phyloP scores from a whole-genome alignment of 1,284 basidiomycete species.

The Cryptococcus sp. region DNA sequence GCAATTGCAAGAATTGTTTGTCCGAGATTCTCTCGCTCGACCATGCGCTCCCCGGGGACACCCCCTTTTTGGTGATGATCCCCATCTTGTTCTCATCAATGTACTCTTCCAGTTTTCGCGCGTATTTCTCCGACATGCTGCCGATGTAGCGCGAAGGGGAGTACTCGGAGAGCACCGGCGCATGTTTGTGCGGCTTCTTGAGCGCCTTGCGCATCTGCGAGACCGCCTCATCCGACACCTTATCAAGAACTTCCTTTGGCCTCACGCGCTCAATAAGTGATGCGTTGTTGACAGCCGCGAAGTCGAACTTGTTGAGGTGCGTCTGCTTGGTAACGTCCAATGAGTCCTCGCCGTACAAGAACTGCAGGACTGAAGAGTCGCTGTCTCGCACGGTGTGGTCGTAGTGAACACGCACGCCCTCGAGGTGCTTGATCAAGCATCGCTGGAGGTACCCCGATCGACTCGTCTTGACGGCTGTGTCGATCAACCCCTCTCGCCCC shows the following conservation, averaged over 20 bases:
- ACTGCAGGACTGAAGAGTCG: conserved; percentile 91
- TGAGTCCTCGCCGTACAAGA: conserved; percentile 94
- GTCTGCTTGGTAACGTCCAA: conserved; percentile 96
- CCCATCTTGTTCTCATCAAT: conserved; percentile 72
- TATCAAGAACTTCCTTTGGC: conserved; percentile 60
- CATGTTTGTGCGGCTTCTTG: conserved; percentile 64
- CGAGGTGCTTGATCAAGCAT: conserved; percentile 97
- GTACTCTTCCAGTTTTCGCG: conserved; percentile 75
- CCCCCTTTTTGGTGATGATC: conserved; percentile 64
- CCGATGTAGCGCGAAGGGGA: conserved; percentile 80
- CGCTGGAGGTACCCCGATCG: conserved; percentile 98
- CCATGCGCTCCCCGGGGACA: conserved; percentile 45
- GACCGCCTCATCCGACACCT: conserved; percentile 65
- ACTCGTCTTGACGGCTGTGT: conserved; percentile 98
- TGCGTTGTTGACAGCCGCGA: conserved; percentile 81
- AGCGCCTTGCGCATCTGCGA: conserved; percentile 87
- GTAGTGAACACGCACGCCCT: conserved; percentile 94
- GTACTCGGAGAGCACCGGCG: conserved; percentile 73
- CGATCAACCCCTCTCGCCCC: conserved; percentile 96
- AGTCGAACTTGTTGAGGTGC: conserved; percentile 85
- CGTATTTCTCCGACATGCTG: conserved; percentile 89
- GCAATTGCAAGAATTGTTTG: conserved; percentile 70
- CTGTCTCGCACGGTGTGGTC: conserved; percentile 97
- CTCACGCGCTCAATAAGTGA: conserved; percentile 73
- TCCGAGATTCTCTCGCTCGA: conserved; percentile 44